Percentiles rank a stretch among this genome's conserved stretches.
Conservation (phyloP, 306 rosid species). For the Boehmeria nivea region DNA sequence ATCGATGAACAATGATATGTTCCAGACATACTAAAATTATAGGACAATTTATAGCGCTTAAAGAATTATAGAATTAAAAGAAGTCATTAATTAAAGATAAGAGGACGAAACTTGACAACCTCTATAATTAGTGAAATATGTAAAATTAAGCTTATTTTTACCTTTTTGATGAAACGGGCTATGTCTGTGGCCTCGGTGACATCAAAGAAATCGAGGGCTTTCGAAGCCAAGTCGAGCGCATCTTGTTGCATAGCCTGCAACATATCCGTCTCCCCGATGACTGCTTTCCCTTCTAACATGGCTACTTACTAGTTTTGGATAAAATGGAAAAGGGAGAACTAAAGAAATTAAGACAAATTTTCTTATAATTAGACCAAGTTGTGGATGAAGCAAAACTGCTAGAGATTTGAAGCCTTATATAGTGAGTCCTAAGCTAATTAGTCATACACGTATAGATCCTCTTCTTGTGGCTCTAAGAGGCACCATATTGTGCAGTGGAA, state of each 20-base stretch:
- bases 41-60: too few relatives aligned
- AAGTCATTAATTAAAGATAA: too few relatives aligned
- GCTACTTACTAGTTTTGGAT: neutral
- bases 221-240: conserved; percentile 67
- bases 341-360: neutral
- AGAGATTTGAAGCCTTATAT: neutral
- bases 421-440: neutral
- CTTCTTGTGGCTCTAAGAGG: conserved; percentile 16
- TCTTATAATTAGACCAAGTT: neutral
- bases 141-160: neutral
- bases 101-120: too few relatives aligned
- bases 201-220: conserved; percentile 80
- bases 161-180: conserved; percentile 78
- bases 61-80: too few relatives aligned
- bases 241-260: conserved; percentile 67
- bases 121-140: too few relatives aligned
- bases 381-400: neutral
- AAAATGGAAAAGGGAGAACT: neutral
- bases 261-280: conserved; percentile 83
- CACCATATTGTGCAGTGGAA: conserved; percentile 9
- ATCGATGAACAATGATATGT: too few relatives aligned
- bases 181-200: conserved; percentile 81
- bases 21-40: too few relatives aligned
- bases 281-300: conserved; percentile 87
- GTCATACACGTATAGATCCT: conserved; percentile 7